A percentile compares a stretch with the other conserved stretches of the same genome.
These are phyloP conservation scores for Dactylorhiza incarnata DNA, from an alignment of 106 monocot genomes.

Conservation along the genomic window DNA sequence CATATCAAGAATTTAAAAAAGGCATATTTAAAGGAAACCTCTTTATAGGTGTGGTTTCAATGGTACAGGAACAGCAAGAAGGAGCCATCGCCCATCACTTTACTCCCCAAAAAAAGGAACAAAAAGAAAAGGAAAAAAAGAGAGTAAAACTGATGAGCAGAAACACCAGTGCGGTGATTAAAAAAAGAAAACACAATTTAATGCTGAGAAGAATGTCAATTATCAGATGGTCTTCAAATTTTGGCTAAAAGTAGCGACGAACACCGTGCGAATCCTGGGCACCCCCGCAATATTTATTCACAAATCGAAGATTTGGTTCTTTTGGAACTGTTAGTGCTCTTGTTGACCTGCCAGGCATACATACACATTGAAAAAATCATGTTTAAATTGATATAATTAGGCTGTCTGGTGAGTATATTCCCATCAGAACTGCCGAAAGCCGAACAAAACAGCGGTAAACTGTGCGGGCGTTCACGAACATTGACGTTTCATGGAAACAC, in stretches of 20 bases:
- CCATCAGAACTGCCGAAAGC: no score
- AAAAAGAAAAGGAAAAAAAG: neutral
- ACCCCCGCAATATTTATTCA: slow-evolving; percentile 29
- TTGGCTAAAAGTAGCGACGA: slow-evolving; percentile 30
- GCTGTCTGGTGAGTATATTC: no score
- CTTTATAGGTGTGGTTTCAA: neutral
- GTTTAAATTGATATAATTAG: no score
- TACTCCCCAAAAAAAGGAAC: neutral
- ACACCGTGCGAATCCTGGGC: slow-evolving; percentile 12
- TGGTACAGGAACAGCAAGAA: no score
- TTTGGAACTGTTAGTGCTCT: slow-evolving; percentile 48
- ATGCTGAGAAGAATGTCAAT: neutral
- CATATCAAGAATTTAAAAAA: neutral
- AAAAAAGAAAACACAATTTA: neutral
- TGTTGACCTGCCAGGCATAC: slow-evolving; percentile 33
- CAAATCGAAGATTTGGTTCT: slow-evolving; percentile 36
- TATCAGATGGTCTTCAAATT: slow-evolving; percentile 35
- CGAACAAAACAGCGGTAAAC: no score
- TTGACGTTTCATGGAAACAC: no score
- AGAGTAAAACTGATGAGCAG: neutral
- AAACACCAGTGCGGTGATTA: neutral
- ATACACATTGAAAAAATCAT: no score
- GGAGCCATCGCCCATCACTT: neutral
- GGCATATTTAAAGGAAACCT: neutral
- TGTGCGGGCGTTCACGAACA: no score